Evolutionary conservation across 257 asterid genomes (phyloP).

Genomic region (Solanum chilense): DNA sequence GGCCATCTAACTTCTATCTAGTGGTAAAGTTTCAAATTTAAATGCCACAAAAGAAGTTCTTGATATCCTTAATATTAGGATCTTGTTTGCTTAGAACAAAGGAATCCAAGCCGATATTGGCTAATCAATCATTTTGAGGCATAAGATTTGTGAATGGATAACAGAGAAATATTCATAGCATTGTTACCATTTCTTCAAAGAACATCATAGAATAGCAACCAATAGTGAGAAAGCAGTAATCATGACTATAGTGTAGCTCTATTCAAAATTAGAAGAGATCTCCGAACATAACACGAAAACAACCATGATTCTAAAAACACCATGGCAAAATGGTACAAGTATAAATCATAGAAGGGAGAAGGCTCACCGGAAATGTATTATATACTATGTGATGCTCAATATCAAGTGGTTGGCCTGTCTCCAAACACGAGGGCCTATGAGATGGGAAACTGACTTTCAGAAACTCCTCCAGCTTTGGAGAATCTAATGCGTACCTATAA

Average conservation of each 20-base stretch:
- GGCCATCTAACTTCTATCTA: background rate
- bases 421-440: conserved; percentile 90
- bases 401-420: conserved; percentile 95
- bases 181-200: background rate
- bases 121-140: background rate
- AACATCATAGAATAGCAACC: background rate
- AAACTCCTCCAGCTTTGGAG: conserved; percentile 83
- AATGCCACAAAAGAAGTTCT: background rate
- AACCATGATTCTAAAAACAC: background rate
- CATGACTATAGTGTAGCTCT: background rate
- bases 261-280: background rate
- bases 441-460: conserved; percentile 75
- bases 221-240: background rate
- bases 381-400: conserved; percentile 91
- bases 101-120: background rate
- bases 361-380: conserved; percentile 75
- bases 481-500: conserved; percentile 65
- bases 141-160: background rate
- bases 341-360: conserved; percentile 1
- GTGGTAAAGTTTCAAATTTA: background rate
- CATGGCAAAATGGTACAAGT: background rate
- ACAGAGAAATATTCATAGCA: background rate
- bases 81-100: background rate
- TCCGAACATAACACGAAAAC: background rate
- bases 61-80: background rate